A percentile compares a stretch with the other conserved stretches of the same genome.
Conservation (phyloP, 495 filamentous ascomycete genomes). For the Pseudoneurospora amorphoporcata region DNA sequence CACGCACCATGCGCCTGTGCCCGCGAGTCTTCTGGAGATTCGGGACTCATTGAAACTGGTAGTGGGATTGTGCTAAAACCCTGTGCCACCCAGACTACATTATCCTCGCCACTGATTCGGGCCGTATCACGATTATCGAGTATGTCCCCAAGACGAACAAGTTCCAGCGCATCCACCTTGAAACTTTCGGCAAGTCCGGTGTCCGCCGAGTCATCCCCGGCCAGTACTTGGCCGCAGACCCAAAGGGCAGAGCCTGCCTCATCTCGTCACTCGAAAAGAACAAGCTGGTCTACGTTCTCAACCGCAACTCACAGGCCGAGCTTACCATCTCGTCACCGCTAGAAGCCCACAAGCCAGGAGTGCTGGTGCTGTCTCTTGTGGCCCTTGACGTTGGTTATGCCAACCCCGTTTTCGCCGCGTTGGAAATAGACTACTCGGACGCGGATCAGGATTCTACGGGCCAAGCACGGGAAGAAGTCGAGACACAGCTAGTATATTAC, state of each 20-base stretch:
- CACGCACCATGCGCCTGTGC: slow-evolving; percentile 14
- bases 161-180: slow-evolving; percentile 81
- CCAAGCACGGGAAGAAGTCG: slow-evolving; percentile 65
- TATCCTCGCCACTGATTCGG: slow-evolving; percentile 89
- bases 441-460: slow-evolving; percentile 86
- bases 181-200: slow-evolving; percentile 98
- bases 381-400: slow-evolving; percentile 92
- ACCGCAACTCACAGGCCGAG: slow-evolving; percentile 87
- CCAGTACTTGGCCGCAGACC: slow-evolving; percentile 88
- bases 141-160: slow-evolving; percentile 79
- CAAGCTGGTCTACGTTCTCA: slow-evolving; percentile 97
- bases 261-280: slow-evolving; percentile 96
- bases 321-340: slow-evolving; percentile 93
- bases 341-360: slow-evolving; percentile 96
- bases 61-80: slow-evolving; percentile 48
- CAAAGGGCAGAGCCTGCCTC: slow-evolving; percentile 88
- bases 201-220: slow-evolving; percentile 88
- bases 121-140: slow-evolving; percentile 87
- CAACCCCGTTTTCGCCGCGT: slow-evolving; percentile 88
- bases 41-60: slow-evolving; percentile 6
- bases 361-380: slow-evolving; percentile 75
- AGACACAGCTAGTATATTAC: slow-evolving; percentile 92
- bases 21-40: slow-evolving; percentile 7
- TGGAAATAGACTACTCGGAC: slow-evolving; percentile 90
- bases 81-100: slow-evolving; percentile 69